Base-by-base conservation (phyloP, 495 filamentous ascomycete species). In the Penicillium subrubescens region DNA sequence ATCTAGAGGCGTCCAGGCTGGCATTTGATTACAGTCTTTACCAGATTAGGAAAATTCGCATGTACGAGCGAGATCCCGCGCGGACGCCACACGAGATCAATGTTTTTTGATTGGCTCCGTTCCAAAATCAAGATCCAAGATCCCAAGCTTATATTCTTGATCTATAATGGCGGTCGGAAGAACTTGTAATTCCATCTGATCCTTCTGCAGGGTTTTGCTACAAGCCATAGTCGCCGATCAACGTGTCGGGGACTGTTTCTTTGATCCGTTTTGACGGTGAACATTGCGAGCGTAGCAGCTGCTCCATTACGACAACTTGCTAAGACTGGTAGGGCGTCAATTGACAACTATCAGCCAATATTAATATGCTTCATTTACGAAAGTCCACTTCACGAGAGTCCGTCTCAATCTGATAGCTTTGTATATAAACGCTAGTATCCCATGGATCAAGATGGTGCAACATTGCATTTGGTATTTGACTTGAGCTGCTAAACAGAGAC, bases 361-460 rank as follows among this genome's bases (percentile, higher is more conserved):
- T 56, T 3, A 17, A 12, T 56, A 34, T 37, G 1, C 25, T 34
- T 56, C 53, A 55, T 37, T 56, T 12, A 3, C 17, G 31, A 55
- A 23, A 11, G 0, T 19, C 29, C 14, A 14, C 12, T 55, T 25
- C 37, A 23, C 17, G 1, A 6, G 11, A 15, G 8, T 31, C 11
- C 6, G 3, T 60, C 7, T 43, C 10, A 10, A 5, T 44, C 23
- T 19, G 2, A 56, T 35, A 33, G 44, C 0, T 19, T 6, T 41
- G 59, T 66, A 62, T 66, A 62, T 66, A 66, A 55, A 17, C 27
- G 6, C 44, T 25, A 31, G 34, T 27, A 43, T 34, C 29, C 51
- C 60, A 58, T 39, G 21, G 59, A 17, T 52, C n/a, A 25, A 52
- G 57, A 46, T 59, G 34, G 55, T 55, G 48, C 44, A 44, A 66